These are phyloP conservation scores for Rhinocladiella similis DNA, from an alignment of 2,329 filamentous ascomycete species.

Conservation along the genomic window DNA sequence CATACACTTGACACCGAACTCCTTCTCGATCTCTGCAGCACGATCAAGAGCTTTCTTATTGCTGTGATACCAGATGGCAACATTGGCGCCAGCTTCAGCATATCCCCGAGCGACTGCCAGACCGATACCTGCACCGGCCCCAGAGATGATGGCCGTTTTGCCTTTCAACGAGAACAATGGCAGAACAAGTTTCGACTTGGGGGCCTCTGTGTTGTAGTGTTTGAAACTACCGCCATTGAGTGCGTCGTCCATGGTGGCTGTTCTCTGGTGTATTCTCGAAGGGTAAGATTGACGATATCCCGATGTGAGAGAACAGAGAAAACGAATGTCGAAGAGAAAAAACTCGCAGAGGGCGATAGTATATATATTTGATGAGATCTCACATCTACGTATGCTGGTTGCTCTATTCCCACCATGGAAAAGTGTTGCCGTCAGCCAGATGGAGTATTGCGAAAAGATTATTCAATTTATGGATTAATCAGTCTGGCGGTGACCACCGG, in stretches of 20 bases:
- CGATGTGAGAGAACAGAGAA: no score
- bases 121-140: slow-evolving; percentile 69
- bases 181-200: slow-evolving; percentile 54
- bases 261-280: background rate
- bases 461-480: no score
- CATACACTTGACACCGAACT: slow-evolving; percentile 61
- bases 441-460: background rate
- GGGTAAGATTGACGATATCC: background rate
- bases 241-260: slow-evolving; percentile 38
- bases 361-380: background rate
- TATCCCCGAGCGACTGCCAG: slow-evolving; percentile 64
- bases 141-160: slow-evolving; percentile 68
- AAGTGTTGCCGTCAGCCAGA: slow-evolving; percentile 1
- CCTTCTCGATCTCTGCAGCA: slow-evolving; percentile 63
- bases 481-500: slow-evolving; percentile 9
- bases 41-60: slow-evolving; percentile 58
- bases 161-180: slow-evolving; percentile 69
- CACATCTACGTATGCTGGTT: background rate
- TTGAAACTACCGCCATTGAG: slow-evolving; percentile 52
- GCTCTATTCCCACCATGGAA: slow-evolving; percentile 1
- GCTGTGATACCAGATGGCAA: slow-evolving; percentile 71
- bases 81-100: slow-evolving; percentile 70
- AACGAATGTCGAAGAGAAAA: no score
- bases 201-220: slow-evolving; percentile 57
- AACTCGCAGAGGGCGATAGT: background rate